Conservation (phyloP, 108 stramenopile genomes). For the Aureococcus anophagefferens region DNA sequence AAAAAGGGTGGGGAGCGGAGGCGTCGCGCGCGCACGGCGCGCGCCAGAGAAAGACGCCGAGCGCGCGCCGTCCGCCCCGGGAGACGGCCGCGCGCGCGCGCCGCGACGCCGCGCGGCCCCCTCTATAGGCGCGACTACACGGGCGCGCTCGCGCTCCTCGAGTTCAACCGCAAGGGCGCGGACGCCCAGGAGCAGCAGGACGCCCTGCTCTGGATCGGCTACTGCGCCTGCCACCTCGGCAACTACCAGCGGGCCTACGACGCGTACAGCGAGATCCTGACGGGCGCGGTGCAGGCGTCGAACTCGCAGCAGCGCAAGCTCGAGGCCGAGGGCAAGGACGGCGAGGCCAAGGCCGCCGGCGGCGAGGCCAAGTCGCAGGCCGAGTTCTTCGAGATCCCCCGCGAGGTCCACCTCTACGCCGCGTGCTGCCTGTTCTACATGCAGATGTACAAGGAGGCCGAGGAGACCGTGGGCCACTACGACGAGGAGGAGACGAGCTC, state of each 20-base stretch:
- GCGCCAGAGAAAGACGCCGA: no score
- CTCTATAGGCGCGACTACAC: slow-evolving; percentile 73
- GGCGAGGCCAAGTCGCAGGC: slow-evolving; percentile 3
- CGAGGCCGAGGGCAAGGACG: slow-evolving; percentile 14
- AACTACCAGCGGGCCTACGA: slow-evolving; percentile 61
- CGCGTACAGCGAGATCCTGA: slow-evolving; percentile 24
- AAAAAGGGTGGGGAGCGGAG: no score
- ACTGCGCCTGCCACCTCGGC: slow-evolving; percentile 60
- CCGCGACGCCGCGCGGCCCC: no score
- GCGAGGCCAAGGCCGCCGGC: no score
- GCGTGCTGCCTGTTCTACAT: slow-evolving; percentile 60
- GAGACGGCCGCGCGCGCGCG: no score
- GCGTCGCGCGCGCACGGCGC: no score
- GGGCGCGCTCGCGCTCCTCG: slow-evolving; percentile 66
- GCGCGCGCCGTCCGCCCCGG: no score
- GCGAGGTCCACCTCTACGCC: slow-evolving; percentile 44
- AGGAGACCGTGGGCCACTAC: slow-evolving; percentile 21
- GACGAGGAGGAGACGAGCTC: neutral
- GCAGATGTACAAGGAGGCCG: slow-evolving; percentile 45
- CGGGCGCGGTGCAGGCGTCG: slow-evolving; percentile 10
- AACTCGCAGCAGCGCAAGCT: slow-evolving; percentile 36
- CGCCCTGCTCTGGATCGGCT: slow-evolving; percentile 55
- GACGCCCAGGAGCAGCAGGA: slow-evolving; percentile 31
- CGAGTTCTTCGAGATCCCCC: slow-evolving; percentile 21
- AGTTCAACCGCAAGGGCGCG: slow-evolving; percentile 48